Evolutionary conservation across 306 rosid species (phyloP), one percentile per base, ranked within the genome.

Genomic region (Cyamopsis tetragonoloba): DNA sequence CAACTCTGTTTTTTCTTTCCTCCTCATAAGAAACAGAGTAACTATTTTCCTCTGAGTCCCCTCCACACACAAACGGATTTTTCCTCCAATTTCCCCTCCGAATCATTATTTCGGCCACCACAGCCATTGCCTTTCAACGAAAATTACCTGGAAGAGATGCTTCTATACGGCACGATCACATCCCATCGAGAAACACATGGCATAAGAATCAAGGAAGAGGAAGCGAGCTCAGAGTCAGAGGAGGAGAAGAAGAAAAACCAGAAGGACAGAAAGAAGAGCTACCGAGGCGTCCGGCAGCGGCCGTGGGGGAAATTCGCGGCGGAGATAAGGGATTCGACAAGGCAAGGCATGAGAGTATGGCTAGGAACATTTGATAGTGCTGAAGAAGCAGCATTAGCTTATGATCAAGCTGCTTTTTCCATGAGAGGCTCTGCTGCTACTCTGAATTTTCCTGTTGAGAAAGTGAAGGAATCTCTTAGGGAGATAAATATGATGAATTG

Each of bases 251-350:
- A 42, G 35, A 35, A 12, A 7, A 71, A 31, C 34, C 77, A 81
- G 82, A 89, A 75, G n/a, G 83, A 66, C 18, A n/a, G n/a, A n/a
- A n/a, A n/a, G n/a, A 80, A 67, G 79, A 39, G 77, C 4, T 93
- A 80, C 51, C 74, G 98, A 10, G 97, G 98, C 0, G 98, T 93
- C 0, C 67, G 98, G 50, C 17, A 79, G 44, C 60, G 98, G 12
- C 98, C 98, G 2, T 93, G 98, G 98, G 98, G 98, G 2, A 93
- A 93, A 48, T 93, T 86, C 15, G 98, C 98, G 1, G 98, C 98
- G 0, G 98, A 93, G 62, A 93, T 93, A 66, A 83, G 98, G 50
- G 93, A 93, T 80, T 88, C 18, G 0, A 75, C 62, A 0, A 74
- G 73, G 12, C 81, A 72, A 2, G 97, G 99, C 4, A 61, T 84